A percentile compares a stretch with the other conserved stretches of the same genome.
Evolutionary conservation across 306 rosid genomes (phyloP).

Genomic region (Prinsepia uniflora): DNA sequence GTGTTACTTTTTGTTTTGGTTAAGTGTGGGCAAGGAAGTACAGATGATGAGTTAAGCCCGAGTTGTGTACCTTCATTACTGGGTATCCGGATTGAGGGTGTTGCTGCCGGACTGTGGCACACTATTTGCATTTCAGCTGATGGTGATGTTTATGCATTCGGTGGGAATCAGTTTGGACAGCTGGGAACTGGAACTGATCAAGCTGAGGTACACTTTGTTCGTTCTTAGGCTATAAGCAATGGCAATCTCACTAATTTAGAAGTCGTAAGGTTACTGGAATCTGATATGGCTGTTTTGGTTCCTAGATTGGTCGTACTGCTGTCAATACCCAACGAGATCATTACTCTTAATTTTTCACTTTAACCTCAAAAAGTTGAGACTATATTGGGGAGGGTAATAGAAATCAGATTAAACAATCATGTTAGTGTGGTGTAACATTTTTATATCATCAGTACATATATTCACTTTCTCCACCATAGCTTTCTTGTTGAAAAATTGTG

Average conservation of each 20-base stretch:
- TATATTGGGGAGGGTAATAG: not conserved
- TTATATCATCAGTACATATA: not conserved
- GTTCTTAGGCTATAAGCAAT: not conserved
- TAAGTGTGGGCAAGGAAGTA: constrained; percentile 92
- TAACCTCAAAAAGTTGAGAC: not conserved
- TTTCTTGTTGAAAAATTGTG: constrained; percentile 10
- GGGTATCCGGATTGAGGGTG: constrained; percentile 70
- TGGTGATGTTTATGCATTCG: constrained; percentile 86
- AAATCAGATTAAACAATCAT: not conserved
- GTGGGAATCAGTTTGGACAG: constrained; percentile 95
- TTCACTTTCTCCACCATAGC: not conserved
- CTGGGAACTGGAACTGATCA: constrained; percentile 88
- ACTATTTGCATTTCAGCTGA: constrained; percentile 78
- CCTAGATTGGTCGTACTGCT: not conserved
- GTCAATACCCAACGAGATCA: not conserved
- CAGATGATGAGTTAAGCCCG: constrained; percentile 82
- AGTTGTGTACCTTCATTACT: constrained; percentile 74
- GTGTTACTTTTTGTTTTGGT: constrained; percentile 32
- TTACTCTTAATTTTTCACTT: not conserved
- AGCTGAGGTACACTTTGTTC: constrained; percentile 62
- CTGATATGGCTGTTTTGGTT: not conserved
- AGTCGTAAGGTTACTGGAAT: not conserved
- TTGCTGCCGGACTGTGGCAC: constrained; percentile 93
- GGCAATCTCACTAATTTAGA: not conserved
- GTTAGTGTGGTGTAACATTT: not conserved